Conservation (phyloP, 2,329 filamentous ascomycete species). For the Epichloe scottii region DNA sequence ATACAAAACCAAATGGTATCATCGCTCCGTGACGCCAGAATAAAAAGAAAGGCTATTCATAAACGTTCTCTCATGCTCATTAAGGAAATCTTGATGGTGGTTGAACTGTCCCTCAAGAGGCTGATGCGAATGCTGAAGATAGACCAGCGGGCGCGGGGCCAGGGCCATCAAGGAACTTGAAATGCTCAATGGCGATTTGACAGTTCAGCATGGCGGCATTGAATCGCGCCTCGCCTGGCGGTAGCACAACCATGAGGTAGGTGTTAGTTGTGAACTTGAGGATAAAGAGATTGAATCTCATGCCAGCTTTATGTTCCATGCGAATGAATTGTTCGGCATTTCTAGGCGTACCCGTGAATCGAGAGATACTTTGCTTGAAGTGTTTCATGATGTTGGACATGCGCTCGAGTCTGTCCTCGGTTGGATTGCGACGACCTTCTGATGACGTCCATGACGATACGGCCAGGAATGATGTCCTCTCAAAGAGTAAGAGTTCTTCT, state of each 20-base stretch:
- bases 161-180: constrained; percentile 52
- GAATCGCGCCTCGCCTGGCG: constrained; percentile 81
- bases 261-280: constrained; percentile 96
- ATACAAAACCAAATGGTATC: constrained; percentile 3
- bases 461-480: constrained; percentile 89
- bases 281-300: constrained; percentile 83
- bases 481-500: constrained; percentile 87
- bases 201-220: constrained; percentile 87
- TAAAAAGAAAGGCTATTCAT: background rate
- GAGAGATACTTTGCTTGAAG: constrained; percentile 76
- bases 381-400: constrained; percentile 97
- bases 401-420: constrained; percentile 81
- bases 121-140: constrained; percentile 10
- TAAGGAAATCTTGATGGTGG: background rate
- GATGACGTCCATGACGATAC: constrained; percentile 82
- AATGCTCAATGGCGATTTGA: constrained; percentile 71
- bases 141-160: constrained; percentile 14
- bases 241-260: constrained; percentile 84
- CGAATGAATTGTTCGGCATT: constrained; percentile 70
- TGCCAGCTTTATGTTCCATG: constrained; percentile 66
- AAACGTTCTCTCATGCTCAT: background rate
- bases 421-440: constrained; percentile 68
- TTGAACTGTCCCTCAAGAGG: background rate
- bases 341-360: constrained; percentile 68
- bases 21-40: constrained; percentile 3